Evolutionary conservation across 169 alveolate genomes (phyloP), one percentile per base, ranked within the genome.

Genomic region (Besnoitia besnoiti): DNA sequence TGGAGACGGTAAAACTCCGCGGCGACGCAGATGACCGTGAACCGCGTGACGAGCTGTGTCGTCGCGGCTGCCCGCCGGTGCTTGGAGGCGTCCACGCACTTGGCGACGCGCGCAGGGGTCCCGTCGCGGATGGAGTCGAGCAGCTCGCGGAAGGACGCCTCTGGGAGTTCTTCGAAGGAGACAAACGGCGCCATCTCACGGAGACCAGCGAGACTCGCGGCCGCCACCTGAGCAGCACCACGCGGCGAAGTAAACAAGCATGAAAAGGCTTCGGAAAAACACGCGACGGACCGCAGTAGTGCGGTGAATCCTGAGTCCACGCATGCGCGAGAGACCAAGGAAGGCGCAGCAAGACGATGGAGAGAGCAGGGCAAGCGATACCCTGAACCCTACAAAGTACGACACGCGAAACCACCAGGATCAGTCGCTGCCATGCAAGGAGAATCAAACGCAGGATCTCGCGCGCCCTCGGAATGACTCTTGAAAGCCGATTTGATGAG

Each of bases 11-110:
- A 42, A 44, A 61, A 35, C 84, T 85, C 91, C 0, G 91, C 79
- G 10, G 91, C 91, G 47, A 85, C 84, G 55, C 84, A 85, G n/a
- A 85, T 47, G 40, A 46, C 67, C 2, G 91, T 59, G 30, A 85
- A 85, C 30, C 39, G 67, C 24, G 12, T 5, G 30, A 55, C 67
- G 30, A 55, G 30, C 67, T 55, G 67, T 5, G 24, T n/a, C 67
- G 67, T 21, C 67, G 67, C 24, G 67, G 30, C 7, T 5, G 30
- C 33, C 67, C n/a, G n/a, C n/a, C n/a, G n/a, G n/a, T n/a, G 44
- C 76, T 84, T 21, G 50, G 49, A 21, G 47, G 49, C 59, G 30
- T 19, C n/a, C n/a, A n/a, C n/a, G n/a, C n/a, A n/a, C n/a, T 10
- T 42, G 55, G 84, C 21, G 37, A 21, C 8, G 21, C 44, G 37